A percentile compares a stretch with the other conserved stretches of the same genome.
Evolutionary conservation across 805 yeast species (phyloP).

Genomic region (Priceomyces haplophilus): DNA sequence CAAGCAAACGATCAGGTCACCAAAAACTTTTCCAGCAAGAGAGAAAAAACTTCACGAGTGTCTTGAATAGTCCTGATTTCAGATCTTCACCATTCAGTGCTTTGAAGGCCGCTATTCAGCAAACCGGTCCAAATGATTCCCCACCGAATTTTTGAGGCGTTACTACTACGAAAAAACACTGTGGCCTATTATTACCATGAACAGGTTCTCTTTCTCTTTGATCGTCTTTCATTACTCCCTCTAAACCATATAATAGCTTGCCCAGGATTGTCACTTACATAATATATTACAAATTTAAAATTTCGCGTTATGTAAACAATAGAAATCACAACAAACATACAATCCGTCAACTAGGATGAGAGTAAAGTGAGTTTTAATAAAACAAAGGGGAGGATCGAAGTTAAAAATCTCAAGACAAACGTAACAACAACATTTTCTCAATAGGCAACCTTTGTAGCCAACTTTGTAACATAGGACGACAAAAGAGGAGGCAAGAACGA

Average conservation of each 20-base stretch:
- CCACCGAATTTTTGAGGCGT: no score
- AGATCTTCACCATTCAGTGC: conserved; percentile 63
- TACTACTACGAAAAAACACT: no score
- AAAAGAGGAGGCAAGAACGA: not conserved
- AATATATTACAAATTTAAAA: not conserved
- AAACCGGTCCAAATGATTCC: conserved; percentile 13
- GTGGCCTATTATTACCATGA: no score
- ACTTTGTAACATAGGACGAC: not conserved
- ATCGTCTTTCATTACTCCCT: not conserved
- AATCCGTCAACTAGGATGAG: not conserved
- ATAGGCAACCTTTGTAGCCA: not conserved
- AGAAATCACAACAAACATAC: not conserved
- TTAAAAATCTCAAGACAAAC: not conserved
- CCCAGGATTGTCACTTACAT: not conserved
- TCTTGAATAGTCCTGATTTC: conserved; percentile 53
- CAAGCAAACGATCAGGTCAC: conserved; percentile 36
- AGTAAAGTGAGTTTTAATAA: not conserved
- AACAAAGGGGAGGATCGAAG: not conserved
- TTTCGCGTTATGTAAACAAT: conserved; percentile 2
- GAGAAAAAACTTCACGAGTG: conserved; percentile 53
- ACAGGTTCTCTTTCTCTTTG: no score
- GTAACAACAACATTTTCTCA: not conserved
- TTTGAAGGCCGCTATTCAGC: conserved; percentile 51
- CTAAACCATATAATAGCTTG: not conserved
- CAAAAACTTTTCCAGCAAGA: conserved; percentile 57